Conservation (phyloP, 2,329 filamentous ascomycete genomes). For the Tricladium varicosporioides region DNA sequence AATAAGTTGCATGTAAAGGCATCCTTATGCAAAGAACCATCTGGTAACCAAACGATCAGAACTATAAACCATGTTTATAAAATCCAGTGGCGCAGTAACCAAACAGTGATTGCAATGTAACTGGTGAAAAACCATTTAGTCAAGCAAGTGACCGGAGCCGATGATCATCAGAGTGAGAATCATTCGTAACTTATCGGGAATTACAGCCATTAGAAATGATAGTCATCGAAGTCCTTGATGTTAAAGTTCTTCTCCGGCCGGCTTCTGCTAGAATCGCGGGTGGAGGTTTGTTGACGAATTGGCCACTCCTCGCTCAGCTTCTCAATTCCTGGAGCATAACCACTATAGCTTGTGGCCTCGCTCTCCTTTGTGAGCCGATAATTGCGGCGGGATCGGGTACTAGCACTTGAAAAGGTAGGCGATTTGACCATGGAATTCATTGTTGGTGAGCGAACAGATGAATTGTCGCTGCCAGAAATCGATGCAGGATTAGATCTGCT, state of each 20-base stretch:
- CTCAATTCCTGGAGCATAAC: slow-evolving; percentile 23
- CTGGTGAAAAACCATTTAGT: too few species aligned
- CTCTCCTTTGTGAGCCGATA: not conserved
- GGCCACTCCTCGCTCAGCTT: slow-evolving; percentile 23
- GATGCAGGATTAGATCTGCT: slow-evolving; percentile 5
- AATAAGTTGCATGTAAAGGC: too few species aligned
- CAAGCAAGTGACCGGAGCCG: not conserved
- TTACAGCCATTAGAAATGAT: slow-evolving; percentile 8
- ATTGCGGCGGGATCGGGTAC: not conserved
- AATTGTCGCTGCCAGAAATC: slow-evolving; percentile 7
- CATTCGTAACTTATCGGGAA: not conserved
- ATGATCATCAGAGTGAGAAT: not conserved
- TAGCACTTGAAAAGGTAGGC: slow-evolving; percentile 1
- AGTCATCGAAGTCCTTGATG: slow-evolving; percentile 25
- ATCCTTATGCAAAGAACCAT: too few species aligned
- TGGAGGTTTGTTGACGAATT: slow-evolving; percentile 15
- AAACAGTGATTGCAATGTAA: too few species aligned
- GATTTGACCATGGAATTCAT: slow-evolving; percentile 10
- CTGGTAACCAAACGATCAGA: too few species aligned
- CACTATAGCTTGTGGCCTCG: slow-evolving; percentile 12
- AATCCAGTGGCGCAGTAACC: too few species aligned
- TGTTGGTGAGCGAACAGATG: slow-evolving; percentile 9
- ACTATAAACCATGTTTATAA: not conserved
- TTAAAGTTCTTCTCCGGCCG: slow-evolving; percentile 6
- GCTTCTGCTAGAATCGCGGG: not conserved